Base-by-base conservation (phyloP, 495 filamentous ascomycete species). In the Neohortaea acidophila region DNA sequence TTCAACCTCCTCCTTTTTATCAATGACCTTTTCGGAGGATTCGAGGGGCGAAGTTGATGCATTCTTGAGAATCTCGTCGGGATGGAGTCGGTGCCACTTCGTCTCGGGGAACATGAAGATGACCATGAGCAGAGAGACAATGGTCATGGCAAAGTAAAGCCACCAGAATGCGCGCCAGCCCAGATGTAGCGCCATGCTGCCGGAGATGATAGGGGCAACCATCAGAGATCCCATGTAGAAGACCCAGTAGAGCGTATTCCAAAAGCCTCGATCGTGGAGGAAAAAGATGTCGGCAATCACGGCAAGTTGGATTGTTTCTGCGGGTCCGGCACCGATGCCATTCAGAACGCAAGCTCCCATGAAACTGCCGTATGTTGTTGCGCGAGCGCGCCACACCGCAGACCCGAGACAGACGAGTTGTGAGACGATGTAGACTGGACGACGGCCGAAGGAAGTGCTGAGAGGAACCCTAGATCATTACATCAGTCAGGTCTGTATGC, bases 201-300 rank as follows among this genome's bases (percentile, higher is more conserved):
- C 73, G 0, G 72, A 61, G 36, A 78, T 60, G 29, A 78, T 71
- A 3, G 75, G 68, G 0, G 64, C 73, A 25, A 48, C 44, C 44
- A 48, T 48, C 9, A 48, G 22, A n/a, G 19, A 65, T 39, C 54
- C 63, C 38, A 48, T 48, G 29, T 48, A 48, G 34, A 38, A 43
- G 7, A 48, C 72, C 55, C 73, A 79, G 51, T 79, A 79, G 10
- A 77, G 59, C 0, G 73, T 77, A 40, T 78, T 73, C 49, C 73
- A 73, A 26, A 69, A 68, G 18, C 75, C 75, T 30, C 75, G 62
- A 45, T 78, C 73, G 49, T 80, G 72, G 1, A 79, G 53, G 57
- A 79, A 78, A 54, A 74, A 72, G 37, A 76, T 70, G 41, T 79
- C 75, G 10, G 72, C 66, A 39, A 79, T 78, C 17, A 80, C 65